A percentile compares a stretch with the other conserved stretches of the same genome.
These are phyloP conservation scores for Boletus tylopilopsis DNA, from an alignment of 768 basidiomycete genomes.

Conservation along the genomic window DNA sequence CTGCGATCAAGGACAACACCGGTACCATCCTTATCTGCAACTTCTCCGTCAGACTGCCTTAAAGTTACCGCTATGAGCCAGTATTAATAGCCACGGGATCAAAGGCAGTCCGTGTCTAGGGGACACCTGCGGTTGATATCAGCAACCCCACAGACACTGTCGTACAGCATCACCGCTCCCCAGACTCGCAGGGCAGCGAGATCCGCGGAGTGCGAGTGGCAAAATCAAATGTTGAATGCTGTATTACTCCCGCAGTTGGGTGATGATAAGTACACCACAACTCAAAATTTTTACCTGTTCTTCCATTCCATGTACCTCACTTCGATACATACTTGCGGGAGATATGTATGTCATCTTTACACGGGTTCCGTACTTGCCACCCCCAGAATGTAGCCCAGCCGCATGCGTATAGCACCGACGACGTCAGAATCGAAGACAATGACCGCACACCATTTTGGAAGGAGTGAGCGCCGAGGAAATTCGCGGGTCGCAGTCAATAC, in stretches of 20 bases:
- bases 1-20: not conserved
- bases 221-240: conserved; percentile 11
- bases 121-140: not conserved
- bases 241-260: conserved; percentile 10
- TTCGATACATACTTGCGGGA: conserved; percentile 3
- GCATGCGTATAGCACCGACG: not conserved
- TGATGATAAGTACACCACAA: not conserved
- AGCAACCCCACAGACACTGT: conserved; percentile 6
- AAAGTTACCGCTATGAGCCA: too few relatives aligned
- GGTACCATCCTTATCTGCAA: conserved; percentile 6
- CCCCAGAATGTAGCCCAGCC: conserved; percentile 10
- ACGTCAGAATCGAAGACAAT: not conserved
- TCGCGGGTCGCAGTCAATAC: not conserved
- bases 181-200: conserved; percentile 3
- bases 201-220: conserved; percentile 18
- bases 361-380: conserved; percentile 6
- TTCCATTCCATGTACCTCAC: conserved; percentile 17
- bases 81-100: conserved; percentile 13
- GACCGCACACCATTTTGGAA: conserved; percentile 14
- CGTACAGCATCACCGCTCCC: conserved; percentile 13
- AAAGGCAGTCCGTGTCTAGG: conserved; percentile 8
- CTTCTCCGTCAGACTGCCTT: not conserved
- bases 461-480: conserved; percentile 15
- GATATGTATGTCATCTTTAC: not conserved
- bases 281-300: conserved; percentile 2